Percentiles rank a stretch among this genome's conserved stretches.
Conservation (phyloP, 768 basidiomycete genomes). For the Baorangia bicolor region DNA sequence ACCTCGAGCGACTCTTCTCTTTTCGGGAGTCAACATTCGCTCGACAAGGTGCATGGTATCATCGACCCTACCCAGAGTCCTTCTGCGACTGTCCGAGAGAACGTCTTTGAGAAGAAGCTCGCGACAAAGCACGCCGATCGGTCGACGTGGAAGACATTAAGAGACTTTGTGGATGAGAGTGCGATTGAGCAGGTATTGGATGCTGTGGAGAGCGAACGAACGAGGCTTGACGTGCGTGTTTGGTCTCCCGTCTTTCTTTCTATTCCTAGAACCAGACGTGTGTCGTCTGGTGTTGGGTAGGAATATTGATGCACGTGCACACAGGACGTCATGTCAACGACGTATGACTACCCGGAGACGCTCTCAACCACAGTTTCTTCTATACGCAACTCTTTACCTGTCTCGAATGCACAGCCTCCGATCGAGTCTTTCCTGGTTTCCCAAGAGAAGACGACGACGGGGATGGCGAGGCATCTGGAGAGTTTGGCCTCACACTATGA, state of each 20-base stretch:
- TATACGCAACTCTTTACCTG: slow-evolving; percentile 54
- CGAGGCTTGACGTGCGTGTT: slow-evolving; percentile 60
- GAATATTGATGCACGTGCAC: neutral
- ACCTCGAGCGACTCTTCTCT: slow-evolving; percentile 64
- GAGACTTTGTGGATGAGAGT: slow-evolving; percentile 84
- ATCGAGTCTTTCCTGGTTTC: slow-evolving; percentile 42
- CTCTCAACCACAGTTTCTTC: slow-evolving; percentile 53
- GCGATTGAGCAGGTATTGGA: slow-evolving; percentile 78
- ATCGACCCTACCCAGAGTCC: slow-evolving; percentile 38
- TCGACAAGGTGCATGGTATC: slow-evolving; percentile 38
- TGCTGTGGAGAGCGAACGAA: slow-evolving; percentile 67
- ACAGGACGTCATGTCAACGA: slow-evolving; percentile 61
- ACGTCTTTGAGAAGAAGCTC: slow-evolving; percentile 19
- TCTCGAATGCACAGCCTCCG: slow-evolving; percentile 33
- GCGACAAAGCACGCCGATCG: slow-evolving; percentile 39
- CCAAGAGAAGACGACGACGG: slow-evolving; percentile 56
- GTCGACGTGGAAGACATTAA: slow-evolving; percentile 73
- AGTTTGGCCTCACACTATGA: slow-evolving; percentile 73
- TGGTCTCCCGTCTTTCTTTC: neutral
- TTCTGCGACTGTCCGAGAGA: slow-evolving; percentile 31
- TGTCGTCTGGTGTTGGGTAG: neutral
- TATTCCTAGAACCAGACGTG: too few species aligned
- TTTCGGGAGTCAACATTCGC: slow-evolving; percentile 75
- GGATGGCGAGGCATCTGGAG: slow-evolving; percentile 76
- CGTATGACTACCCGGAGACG: slow-evolving; percentile 66